Evolutionary conservation across 2,329 filamentous ascomycete species (phyloP).

Genomic region (Chaetoscypha palmicola): DNA sequence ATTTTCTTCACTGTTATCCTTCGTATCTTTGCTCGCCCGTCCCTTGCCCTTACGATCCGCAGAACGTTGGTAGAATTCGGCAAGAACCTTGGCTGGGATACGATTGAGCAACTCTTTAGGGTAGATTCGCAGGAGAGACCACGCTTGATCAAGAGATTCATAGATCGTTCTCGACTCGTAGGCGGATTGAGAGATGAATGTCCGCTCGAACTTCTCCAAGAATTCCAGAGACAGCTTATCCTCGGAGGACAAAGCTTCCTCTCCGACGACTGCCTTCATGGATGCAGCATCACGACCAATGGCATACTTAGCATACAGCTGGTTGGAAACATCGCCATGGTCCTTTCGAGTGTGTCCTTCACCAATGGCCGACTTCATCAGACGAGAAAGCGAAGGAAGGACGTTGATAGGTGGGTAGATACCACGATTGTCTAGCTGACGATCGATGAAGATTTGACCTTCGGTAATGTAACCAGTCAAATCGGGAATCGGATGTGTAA

Average conservation of each 20-base stretch:
- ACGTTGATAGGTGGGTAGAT: conserved; percentile 99
- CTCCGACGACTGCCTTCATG: conserved; percentile 99
- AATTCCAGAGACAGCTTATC: conserved; percentile 98
- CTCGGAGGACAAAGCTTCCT: conserved; percentile 90
- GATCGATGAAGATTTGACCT: conserved; percentile 96
- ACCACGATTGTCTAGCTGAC: conserved; percentile 89
- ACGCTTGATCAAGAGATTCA: conserved; percentile 92
- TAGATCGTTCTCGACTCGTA: conserved; percentile 90
- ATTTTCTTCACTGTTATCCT: conserved; percentile 32
- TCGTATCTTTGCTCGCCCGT: conserved; percentile 43
- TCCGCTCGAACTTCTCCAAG: conserved; percentile 95
- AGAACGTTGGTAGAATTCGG: conserved; percentile 73
- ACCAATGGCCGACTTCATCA: conserved; percentile 99
- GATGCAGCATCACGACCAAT: conserved; percentile 96
- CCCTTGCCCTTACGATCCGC: conserved; percentile 57
- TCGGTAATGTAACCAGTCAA: conserved; percentile 99
- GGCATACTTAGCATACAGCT: conserved; percentile 98
- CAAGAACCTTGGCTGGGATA: conserved; percentile 74
- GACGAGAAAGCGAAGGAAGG: conserved; percentile 90
- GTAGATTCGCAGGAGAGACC: conserved; percentile 94
- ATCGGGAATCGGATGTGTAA: conserved; percentile 98
- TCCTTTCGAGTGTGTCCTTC: conserved; percentile 95
- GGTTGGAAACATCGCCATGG: conserved; percentile 97
- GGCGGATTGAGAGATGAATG: conserved; percentile 84
- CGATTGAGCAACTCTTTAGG: conserved; percentile 97